phyloP scores from a whole-genome alignment of 108 stramenopile genomes.

The Bacterosira constricta region DNA sequence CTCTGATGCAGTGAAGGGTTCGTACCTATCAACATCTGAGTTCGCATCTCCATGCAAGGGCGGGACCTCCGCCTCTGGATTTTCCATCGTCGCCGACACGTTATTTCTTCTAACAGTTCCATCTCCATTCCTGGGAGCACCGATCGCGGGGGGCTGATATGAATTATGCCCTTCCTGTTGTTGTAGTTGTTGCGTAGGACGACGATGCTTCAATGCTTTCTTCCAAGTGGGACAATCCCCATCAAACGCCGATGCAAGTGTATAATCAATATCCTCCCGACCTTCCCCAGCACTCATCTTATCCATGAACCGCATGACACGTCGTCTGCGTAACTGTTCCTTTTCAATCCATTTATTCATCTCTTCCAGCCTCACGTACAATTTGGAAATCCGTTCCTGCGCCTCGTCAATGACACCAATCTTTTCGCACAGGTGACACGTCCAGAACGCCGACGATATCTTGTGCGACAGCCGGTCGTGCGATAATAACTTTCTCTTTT shows the following conservation, averaged over 20 bases:
- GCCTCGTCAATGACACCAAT: conserved; percentile 68
- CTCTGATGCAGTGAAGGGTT: neutral
- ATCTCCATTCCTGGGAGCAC: conserved; percentile 35
- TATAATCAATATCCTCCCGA: conserved; percentile 83
- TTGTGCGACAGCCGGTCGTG: conserved; percentile 30
- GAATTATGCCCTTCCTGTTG: neutral
- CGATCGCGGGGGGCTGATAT: conserved; percentile 37
- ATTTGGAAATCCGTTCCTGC: conserved; percentile 73
- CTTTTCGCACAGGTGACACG: conserved; percentile 68
- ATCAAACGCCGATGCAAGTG: conserved; percentile 74
- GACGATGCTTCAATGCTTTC: conserved; percentile 33
- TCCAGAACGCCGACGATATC: conserved; percentile 45
- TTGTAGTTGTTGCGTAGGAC: neutral
- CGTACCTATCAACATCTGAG: neutral
- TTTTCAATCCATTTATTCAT: conserved; percentile 74
- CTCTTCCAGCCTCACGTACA: conserved; percentile 71
- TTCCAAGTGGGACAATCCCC: conserved; percentile 35
- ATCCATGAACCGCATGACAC: conserved; percentile 85
- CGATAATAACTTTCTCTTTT: conserved; percentile 74
- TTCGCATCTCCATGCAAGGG: conserved; percentile 8
- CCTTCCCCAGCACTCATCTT: conserved; percentile 83
- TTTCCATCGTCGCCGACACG: neutral
- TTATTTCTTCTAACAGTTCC: neutral
- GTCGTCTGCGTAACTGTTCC: conserved; percentile 72
- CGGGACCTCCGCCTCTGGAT: conserved; percentile 33